phyloP scores from a whole-genome alignment of 148 eudicot species.

The Polygonum maritimum region DNA sequence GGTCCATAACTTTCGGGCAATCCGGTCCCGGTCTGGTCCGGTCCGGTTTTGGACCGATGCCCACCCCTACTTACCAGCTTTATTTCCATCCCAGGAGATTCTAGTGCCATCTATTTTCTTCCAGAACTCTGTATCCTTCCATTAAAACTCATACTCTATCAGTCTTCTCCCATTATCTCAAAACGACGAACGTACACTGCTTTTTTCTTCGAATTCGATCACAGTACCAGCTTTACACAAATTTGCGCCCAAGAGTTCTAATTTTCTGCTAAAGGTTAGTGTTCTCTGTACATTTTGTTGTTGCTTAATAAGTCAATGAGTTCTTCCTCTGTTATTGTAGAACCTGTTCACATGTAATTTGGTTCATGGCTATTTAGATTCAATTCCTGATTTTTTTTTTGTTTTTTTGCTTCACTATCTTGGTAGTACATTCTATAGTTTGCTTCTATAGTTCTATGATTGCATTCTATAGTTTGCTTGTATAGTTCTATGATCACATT shows the following conservation, averaged over 20 bases:
- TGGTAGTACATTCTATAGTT: too few relatives aligned
- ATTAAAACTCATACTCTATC: background rate
- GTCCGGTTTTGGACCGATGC: too few relatives aligned
- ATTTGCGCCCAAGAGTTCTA: background rate
- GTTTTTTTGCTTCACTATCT: too few relatives aligned
- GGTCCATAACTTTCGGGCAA: too few relatives aligned
- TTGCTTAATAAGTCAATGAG: background rate
- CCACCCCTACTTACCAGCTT: background rate
- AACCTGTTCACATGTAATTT: background rate
- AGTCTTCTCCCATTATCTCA: background rate
- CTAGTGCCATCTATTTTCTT: background rate
- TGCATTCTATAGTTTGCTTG: too few relatives aligned
- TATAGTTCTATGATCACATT: too few relatives aligned
- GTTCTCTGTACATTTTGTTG: background rate
- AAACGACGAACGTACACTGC: background rate
- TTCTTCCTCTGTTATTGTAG: background rate
- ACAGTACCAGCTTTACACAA: background rate
- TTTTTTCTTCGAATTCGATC: background rate
- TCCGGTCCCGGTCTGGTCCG: too few relatives aligned
- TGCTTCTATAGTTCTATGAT: too few relatives aligned
- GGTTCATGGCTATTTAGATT: too few relatives aligned
- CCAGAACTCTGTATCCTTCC: background rate
- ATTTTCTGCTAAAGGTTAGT: background rate
- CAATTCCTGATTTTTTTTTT: too few relatives aligned
- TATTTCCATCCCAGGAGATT: background rate